Percentiles rank a stretch among this genome's conserved stretches.
phyloP scores from a whole-genome alignment of 805 yeast genomes.

The Saccharomyces mikatae region DNA sequence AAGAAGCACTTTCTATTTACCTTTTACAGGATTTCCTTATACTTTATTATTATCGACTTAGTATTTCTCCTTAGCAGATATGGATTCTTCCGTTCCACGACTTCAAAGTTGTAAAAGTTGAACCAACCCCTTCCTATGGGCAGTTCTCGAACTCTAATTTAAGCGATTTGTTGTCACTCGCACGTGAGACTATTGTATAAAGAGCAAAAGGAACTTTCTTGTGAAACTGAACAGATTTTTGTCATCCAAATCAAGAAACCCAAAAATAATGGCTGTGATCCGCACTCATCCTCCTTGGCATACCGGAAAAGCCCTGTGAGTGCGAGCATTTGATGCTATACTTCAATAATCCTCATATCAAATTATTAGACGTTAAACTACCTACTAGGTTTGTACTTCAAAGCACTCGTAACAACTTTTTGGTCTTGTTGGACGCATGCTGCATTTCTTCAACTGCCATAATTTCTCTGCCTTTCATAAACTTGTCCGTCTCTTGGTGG shows the following conservation, averaged over 20 bases:
- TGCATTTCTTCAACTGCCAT: constrained; percentile 1
- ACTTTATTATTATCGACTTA: background rate
- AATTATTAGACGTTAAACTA: background rate
- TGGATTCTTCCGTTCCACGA: constrained; percentile 42
- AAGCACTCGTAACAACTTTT: background rate
- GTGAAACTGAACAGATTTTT: constrained; percentile 34
- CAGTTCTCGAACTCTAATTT: constrained; percentile 31
- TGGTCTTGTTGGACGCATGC: background rate
- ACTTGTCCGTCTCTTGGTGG: constrained; percentile 42
- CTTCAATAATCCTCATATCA: constrained; percentile 7
- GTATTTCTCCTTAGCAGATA: background rate
- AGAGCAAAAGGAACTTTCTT: constrained; percentile 33
- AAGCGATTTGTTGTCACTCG: constrained; percentile 25
- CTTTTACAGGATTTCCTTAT: too few species aligned
- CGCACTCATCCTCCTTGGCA: constrained; percentile 47
- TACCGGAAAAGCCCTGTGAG: constrained; percentile 31
- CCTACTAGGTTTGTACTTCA: background rate
- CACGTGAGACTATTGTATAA: constrained; percentile 24
- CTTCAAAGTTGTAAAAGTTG: constrained; percentile 18
- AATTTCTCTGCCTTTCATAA: constrained; percentile 25
- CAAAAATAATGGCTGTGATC: constrained; percentile 41
- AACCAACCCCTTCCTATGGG: constrained; percentile 11
- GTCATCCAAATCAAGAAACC: constrained; percentile 37
- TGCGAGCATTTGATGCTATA: constrained; percentile 37
- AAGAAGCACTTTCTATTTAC: too few species aligned